Evolutionary conservation across 1,284 basidiomycete species (phyloP).

Genomic region (Lentinula novae-zelandiae): DNA sequence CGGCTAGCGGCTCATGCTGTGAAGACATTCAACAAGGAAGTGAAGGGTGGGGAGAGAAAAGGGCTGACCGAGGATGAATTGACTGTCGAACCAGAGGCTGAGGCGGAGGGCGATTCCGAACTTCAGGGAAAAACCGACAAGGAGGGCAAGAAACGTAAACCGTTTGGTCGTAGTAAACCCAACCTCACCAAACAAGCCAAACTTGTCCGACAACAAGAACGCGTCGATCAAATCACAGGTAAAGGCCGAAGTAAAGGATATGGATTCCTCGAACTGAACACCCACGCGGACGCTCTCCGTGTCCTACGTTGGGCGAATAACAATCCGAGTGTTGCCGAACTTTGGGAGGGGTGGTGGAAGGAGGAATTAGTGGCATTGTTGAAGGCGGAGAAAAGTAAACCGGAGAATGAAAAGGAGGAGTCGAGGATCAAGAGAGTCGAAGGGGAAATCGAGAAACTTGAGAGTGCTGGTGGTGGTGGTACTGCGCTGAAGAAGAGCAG

Average conservation of each 20-base stretch:
- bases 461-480: not conserved
- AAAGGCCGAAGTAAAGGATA: constrained; percentile 90
- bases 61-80: constrained; percentile 76
- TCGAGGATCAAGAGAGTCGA: constrained; percentile 54
- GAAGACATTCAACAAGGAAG: constrained; percentile 79
- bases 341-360: constrained; percentile 83
- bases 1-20: constrained; percentile 82
- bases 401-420: constrained; percentile 21
- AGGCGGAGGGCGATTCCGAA: constrained; percentile 12
- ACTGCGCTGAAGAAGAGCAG: constrained; percentile 39
- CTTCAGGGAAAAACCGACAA: constrained; percentile 25
- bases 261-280: constrained; percentile 91
- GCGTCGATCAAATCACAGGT: constrained; percentile 84
- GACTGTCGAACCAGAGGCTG: constrained; percentile 21
- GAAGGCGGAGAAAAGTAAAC: constrained; percentile 52
- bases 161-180: constrained; percentile 40
- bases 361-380: constrained; percentile 74
- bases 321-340: constrained; percentile 59
- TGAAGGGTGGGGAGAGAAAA: constrained; percentile 59
- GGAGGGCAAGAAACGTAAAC: constrained; percentile 1
- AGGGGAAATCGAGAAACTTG: constrained; percentile 50
- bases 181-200: constrained; percentile 77
- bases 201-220: constrained; percentile 83
- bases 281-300: constrained; percentile 86
- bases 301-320: constrained; percentile 95